A percentile compares a stretch with the other conserved stretches of the same genome.
Evolutionary conservation across 768 basidiomycete genomes (phyloP).

Genomic region (Xerocomellus intermedius): DNA sequence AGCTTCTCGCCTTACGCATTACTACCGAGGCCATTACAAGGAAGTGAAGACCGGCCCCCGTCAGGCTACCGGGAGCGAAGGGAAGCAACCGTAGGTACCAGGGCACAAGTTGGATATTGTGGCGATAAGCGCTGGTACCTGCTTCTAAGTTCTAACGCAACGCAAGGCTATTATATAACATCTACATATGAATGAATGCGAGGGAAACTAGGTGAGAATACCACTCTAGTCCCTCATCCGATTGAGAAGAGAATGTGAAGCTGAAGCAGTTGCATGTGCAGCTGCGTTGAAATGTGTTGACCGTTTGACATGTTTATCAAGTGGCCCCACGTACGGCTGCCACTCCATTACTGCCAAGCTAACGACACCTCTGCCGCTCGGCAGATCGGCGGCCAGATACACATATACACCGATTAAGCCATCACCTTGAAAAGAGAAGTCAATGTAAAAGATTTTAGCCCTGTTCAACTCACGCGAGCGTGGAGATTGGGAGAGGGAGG

Average conservation of each 20-base stretch:
- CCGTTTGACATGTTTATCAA: not conserved
- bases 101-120: not conserved
- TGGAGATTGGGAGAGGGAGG: not conserved
- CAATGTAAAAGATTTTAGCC: not conserved
- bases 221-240: not conserved
- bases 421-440: not conserved
- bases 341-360: conserved; percentile 6
- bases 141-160: not conserved
- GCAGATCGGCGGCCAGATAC: not conserved
- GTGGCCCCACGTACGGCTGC: not conserved
- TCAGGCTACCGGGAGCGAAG: not conserved
- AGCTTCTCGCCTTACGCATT: not conserved
- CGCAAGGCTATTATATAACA: conserved; percentile 1
- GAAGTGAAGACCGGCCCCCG: not conserved
- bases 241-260: not conserved
- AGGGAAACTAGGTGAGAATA: not conserved
- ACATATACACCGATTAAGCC: not conserved
- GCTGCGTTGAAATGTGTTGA: not conserved
- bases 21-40: not conserved
- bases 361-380: not conserved
- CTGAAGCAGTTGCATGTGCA: not conserved
- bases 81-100: not conserved
- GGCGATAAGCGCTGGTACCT: not conserved
- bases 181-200: not conserved
- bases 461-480: not conserved